Percentiles rank a stretch among this genome's conserved stretches.
phyloP scores from a whole-genome alignment of 345 rosid genomes.

The Corchorus olitorius region DNA sequence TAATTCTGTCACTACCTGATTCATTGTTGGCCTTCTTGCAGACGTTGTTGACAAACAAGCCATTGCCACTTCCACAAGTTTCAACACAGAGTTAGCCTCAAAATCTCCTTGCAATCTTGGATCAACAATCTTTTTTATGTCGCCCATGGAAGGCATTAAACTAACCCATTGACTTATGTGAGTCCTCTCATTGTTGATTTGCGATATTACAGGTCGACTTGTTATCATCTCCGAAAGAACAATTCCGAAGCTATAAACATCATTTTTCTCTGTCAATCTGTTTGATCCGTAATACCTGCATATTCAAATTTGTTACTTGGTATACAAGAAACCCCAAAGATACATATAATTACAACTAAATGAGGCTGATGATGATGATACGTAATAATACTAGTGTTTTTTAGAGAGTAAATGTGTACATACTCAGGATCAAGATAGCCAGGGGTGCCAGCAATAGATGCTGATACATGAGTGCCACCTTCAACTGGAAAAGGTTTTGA shows the following conservation, averaged over 20 bases:
- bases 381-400: neutral
- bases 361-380: neutral
- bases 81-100: constrained; percentile 48
- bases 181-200: constrained; percentile 20
- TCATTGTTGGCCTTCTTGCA: constrained; percentile 48
- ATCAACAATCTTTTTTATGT: constrained; percentile 49
- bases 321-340: too few relatives aligned
- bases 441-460: constrained; percentile 46
- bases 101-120: constrained; percentile 42
- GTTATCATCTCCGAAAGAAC: constrained; percentile 56
- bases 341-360: too few relatives aligned
- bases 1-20: constrained; percentile 40
- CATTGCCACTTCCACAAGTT: constrained; percentile 52
- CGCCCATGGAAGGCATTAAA: constrained; percentile 45
- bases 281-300: constrained; percentile 2
- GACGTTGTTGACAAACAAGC: constrained; percentile 36
- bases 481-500: constrained; percentile 11
- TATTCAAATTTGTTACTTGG: too few relatives aligned
- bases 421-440: constrained; percentile 32
- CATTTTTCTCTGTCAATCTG: constrained; percentile 51
- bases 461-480: constrained; percentile 29
- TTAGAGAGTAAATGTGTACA: neutral
- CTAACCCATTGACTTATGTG: constrained; percentile 49
- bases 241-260: constrained; percentile 62
- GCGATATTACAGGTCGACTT: constrained; percentile 37